Evolutionary conservation across 441 rosid species (phyloP).

Genomic region (Geranium incanum): DNA sequence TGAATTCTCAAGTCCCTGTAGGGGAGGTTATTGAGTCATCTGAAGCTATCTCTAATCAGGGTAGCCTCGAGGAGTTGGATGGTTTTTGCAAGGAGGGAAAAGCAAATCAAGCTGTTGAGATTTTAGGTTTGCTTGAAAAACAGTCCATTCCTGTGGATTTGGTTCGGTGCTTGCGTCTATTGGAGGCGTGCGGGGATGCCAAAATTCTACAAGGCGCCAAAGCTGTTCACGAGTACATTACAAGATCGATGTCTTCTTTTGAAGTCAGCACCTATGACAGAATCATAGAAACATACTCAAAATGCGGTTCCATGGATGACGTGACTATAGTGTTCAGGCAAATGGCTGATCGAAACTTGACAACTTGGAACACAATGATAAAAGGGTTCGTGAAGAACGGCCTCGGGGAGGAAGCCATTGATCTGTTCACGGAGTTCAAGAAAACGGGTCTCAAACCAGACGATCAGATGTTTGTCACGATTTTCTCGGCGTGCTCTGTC

Average conservation of each 20-base stretch:
- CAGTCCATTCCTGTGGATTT: conserved; percentile 40
- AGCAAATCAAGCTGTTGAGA: conserved; percentile 48
- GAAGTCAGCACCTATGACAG: conserved; percentile 35
- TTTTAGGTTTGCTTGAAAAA: conserved; percentile 38
- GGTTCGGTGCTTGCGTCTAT: conserved; percentile 36
- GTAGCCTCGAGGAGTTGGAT: conserved; percentile 41
- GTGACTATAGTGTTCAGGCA: conserved; percentile 44
- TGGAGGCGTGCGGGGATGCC: conserved; percentile 55
- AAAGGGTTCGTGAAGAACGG: conserved; percentile 61
- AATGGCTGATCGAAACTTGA: conserved; percentile 45
- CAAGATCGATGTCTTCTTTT: conserved; percentile 29
- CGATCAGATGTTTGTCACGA: conserved; percentile 42
- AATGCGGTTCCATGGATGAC: conserved; percentile 46
- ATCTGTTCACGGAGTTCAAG: conserved; percentile 59
- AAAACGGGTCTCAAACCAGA: conserved; percentile 55
- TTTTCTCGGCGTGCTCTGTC: conserved; percentile 57
- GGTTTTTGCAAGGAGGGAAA: conserved; percentile 45
- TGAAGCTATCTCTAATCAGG: conserved; percentile 14
- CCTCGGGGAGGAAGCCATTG: conserved; percentile 73
- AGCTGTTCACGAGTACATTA: conserved; percentile 43
- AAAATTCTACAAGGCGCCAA: conserved; percentile 57
- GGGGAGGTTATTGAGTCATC: conserved; percentile 21
- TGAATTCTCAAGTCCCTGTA: conserved; percentile 11
- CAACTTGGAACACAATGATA: conserved; percentile 60
- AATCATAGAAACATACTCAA: conserved; percentile 59